Percentiles rank a stretch among this genome's conserved stretches.
Evolutionary conservation across 1,284 basidiomycete species (phyloP).

Genomic region (Ceratobasidium sp.): DNA sequence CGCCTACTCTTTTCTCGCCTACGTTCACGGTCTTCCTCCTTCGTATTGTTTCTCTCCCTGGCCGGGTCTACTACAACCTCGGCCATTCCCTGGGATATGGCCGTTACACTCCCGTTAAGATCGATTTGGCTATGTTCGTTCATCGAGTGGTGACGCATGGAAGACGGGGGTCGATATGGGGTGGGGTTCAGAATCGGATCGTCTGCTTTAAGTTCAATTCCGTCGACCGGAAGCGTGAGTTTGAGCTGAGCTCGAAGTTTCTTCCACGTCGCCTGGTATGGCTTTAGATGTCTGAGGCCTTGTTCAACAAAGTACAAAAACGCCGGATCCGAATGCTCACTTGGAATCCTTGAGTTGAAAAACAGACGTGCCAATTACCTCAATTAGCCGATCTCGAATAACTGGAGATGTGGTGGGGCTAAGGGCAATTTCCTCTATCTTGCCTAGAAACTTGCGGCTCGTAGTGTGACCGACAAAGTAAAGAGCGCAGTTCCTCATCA

Average conservation of each 20-base stretch:
- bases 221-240: conserved; percentile 50
- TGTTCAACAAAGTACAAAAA: not conserved
- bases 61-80: conserved; percentile 1
- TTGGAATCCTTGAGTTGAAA: conserved; percentile 52
- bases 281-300: conserved; percentile 8
- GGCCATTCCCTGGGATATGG: conserved; percentile 12
- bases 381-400: conserved; percentile 71
- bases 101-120: not conserved
- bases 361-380: conserved; percentile 75
- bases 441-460: conserved; percentile 77
- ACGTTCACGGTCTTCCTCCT: conserved; percentile 28
- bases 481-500: conserved; percentile 74
- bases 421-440: conserved; percentile 69
- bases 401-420: conserved; percentile 70
- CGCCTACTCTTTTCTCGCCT: not conserved
- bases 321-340: not conserved
- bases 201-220: conserved; percentile 73
- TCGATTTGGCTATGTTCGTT: conserved; percentile 6
- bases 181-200: conserved; percentile 76
- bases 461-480: conserved; percentile 69
- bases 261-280: conserved; percentile 43
- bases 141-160: conserved; percentile 3
- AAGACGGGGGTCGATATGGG: conserved; percentile 27
- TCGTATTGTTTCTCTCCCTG: not conserved
- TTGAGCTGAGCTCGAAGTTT: conserved; percentile 21